These are phyloP conservation scores for Alternaria ventricosa DNA, from an alignment of 2,329 filamentous ascomycete genomes.

Conservation along the genomic window DNA sequence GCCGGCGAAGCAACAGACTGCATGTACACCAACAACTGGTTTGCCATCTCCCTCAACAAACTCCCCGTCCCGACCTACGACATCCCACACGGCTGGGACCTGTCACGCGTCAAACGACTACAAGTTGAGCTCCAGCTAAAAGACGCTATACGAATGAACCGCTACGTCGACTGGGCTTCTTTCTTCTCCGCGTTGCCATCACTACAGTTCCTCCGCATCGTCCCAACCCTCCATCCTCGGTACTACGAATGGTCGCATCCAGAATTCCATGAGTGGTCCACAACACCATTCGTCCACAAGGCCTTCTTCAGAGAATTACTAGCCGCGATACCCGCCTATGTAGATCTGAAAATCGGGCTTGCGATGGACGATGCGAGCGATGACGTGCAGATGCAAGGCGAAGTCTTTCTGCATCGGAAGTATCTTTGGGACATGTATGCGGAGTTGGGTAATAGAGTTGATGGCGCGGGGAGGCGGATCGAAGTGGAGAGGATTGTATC, in stretches of 20 bases:
- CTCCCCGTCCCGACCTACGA: constrained; percentile 29
- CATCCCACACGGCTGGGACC: constrained; percentile 34
- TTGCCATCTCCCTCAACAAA: constrained; percentile 36
- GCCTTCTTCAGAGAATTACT: constrained; percentile 39
- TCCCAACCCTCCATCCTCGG: constrained; percentile 34
- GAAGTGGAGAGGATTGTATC: not conserved
- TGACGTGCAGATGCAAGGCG: constrained; percentile 27
- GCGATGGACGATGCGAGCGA: constrained; percentile 6
- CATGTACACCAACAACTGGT: constrained; percentile 39
- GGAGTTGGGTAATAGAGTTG: constrained; percentile 15
- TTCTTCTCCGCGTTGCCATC: constrained; percentile 32
- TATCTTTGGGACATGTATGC: constrained; percentile 32
- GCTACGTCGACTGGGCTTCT: constrained; percentile 37
- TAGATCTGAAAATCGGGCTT: constrained; percentile 27
- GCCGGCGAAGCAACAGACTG: constrained; percentile 34
- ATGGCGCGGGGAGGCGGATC: constrained; percentile 1
- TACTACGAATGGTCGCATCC: constrained; percentile 39
- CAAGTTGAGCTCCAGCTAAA: constrained; percentile 40
- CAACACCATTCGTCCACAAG: constrained; percentile 34
- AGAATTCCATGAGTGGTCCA: constrained; percentile 31
- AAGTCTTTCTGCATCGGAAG: constrained; percentile 5
- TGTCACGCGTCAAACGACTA: constrained; percentile 28
- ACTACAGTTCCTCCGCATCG: constrained; percentile 30
- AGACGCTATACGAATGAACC: constrained; percentile 41
- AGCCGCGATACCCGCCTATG: constrained; percentile 23